These are phyloP conservation scores for Bonia amplexicaulis DNA, from an alignment of 176 grass and related monocot genomes.

Conservation along the genomic window DNA sequence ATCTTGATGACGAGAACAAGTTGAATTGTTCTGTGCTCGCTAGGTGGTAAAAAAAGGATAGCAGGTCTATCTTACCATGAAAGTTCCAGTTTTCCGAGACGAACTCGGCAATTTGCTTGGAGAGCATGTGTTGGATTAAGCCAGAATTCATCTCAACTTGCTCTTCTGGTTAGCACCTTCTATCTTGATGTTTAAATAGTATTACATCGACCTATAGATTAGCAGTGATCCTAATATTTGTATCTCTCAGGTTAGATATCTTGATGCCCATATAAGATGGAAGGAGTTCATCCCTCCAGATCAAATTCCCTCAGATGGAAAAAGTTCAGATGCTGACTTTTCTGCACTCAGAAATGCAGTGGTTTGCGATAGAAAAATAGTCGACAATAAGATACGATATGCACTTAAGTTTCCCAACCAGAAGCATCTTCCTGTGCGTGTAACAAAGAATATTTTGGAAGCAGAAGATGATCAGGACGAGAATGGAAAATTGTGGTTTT, in stretches of 20 bases:
- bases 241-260: constrained; percentile 86
- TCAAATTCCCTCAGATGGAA: constrained; percentile 64
- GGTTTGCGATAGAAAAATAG: constrained; percentile 69
- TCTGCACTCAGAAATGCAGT: constrained; percentile 90
- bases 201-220: constrained; percentile 14
- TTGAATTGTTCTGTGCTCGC: constrained; percentile 20
- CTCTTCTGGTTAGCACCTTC: constrained; percentile 61
- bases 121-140: constrained; percentile 77
- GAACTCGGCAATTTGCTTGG: constrained; percentile 76
- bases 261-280: constrained; percentile 94
- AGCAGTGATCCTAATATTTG: constrained; percentile 14
- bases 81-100: constrained; percentile 66
- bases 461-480: constrained; percentile 48
- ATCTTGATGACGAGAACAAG: not conserved
- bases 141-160: constrained; percentile 75
- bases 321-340: constrained; percentile 55
- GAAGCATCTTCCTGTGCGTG: constrained; percentile 80
- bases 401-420: constrained; percentile 78
- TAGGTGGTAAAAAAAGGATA: constrained; percentile 79
- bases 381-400: constrained; percentile 65
- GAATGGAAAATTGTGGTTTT: constrained; percentile 81
- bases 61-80: constrained; percentile 70
- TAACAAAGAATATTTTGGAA: constrained; percentile 94
- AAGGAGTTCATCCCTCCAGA: constrained; percentile 83
- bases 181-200: constrained; percentile 11